These are phyloP conservation scores for Pistacia integerrima DNA, from an alignment of 345 rosid genomes.

Conservation along the genomic window DNA sequence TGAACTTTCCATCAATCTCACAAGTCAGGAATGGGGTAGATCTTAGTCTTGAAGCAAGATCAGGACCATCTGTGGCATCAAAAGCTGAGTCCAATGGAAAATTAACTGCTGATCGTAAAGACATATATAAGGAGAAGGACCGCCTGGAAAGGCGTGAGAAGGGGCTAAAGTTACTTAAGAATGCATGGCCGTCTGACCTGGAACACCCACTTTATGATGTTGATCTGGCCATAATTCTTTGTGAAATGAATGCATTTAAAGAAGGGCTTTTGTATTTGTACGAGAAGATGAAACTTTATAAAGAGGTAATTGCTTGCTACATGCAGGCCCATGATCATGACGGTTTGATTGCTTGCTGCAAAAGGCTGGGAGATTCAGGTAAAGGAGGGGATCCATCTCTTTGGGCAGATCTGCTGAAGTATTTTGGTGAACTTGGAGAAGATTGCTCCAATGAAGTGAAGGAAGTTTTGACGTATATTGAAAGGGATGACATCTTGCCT, in stretches of 20 bases:
- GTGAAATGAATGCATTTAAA: slow-evolving; percentile 89
- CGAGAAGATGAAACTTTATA: slow-evolving; percentile 94
- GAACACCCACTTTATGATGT: slow-evolving; percentile 96
- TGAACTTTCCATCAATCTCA: slow-evolving; percentile 80
- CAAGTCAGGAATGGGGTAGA: slow-evolving; percentile 55
- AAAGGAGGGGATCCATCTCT: slow-evolving; percentile 95
- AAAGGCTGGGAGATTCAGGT: slow-evolving; percentile 88
- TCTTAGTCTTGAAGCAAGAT: slow-evolving; percentile 41
- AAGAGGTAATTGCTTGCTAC: slow-evolving; percentile 97
- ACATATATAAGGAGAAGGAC: slow-evolving; percentile 42
- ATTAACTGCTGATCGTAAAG: slow-evolving; percentile 36
- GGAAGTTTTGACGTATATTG: slow-evolving; percentile 85
- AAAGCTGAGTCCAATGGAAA: slow-evolving; percentile 49
- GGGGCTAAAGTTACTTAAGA: slow-evolving; percentile 73
- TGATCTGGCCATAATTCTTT: slow-evolving; percentile 93
- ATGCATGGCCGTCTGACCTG: slow-evolving; percentile 79
- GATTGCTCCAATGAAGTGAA: slow-evolving; percentile 97
- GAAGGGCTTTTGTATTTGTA: slow-evolving; percentile 89
- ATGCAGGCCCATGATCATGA: slow-evolving; percentile 96
- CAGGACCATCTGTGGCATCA: slow-evolving; percentile 34
- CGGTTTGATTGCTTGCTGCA: slow-evolving; percentile 95
- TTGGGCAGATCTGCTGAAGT: slow-evolving; percentile 97
- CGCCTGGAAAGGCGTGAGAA: slow-evolving; percentile 61
- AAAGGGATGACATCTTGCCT: slow-evolving; percentile 94
- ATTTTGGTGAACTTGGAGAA: slow-evolving; percentile 98